These are phyloP conservation scores for Cicer judaicum DNA, from an alignment of 306 rosid genomes.

Conservation along the genomic window DNA sequence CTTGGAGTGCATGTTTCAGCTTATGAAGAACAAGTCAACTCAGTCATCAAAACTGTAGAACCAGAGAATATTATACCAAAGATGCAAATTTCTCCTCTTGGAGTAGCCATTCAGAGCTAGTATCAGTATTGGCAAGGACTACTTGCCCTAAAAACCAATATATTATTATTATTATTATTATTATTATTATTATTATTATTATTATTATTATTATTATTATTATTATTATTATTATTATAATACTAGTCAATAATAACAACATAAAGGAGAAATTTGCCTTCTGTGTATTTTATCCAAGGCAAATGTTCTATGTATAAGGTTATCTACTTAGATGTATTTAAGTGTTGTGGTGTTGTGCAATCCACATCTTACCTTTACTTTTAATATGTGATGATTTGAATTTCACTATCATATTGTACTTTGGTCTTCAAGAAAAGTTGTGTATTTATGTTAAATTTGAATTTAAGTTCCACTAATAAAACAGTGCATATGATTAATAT, in stretches of 20 bases:
- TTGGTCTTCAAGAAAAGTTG: neutral
- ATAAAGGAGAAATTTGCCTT: constrained; percentile 24
- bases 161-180: neutral
- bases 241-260: constrained; percentile 1
- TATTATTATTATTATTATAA: neutral
- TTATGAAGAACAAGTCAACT: constrained; percentile 54
- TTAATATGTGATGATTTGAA: constrained; percentile 37
- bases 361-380: constrained; percentile 31
- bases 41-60: constrained; percentile 41
- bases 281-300: constrained; percentile 40
- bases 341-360: constrained; percentile 11
- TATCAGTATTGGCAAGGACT: constrained; percentile 20
- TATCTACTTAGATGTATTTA: constrained; percentile 11
- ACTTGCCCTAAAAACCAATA: neutral
- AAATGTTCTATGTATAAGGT: constrained; percentile 37
- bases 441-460: constrained; percentile 34
- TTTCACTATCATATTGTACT: constrained; percentile 36
- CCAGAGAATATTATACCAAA: constrained; percentile 62
- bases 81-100: constrained; percentile 53
- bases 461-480: constrained; percentile 9
- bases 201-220: neutral
- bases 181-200: neutral
- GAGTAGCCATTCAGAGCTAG: constrained; percentile 72
- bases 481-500: neutral
- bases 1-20: constrained; percentile 83